These are phyloP conservation scores for Acanthamoeba royreba DNA, from an alignment of 208 protist species.

Conservation along the genomic window DNA sequence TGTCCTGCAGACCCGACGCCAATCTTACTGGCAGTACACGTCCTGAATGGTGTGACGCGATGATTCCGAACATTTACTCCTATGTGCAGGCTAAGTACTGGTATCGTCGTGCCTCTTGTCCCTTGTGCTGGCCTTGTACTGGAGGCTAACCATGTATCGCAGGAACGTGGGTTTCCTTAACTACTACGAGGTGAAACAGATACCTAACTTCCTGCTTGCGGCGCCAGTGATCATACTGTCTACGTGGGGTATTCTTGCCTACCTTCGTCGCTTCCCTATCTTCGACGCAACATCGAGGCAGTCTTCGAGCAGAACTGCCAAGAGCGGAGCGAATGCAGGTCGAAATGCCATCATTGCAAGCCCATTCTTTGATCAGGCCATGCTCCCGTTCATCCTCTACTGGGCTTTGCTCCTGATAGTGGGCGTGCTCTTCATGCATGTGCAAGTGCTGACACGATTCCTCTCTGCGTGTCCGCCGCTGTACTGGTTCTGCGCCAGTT, in stretches of 20 bases:
- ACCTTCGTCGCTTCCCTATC: neutral
- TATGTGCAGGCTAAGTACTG: conserved; percentile 70
- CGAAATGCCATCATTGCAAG: no score
- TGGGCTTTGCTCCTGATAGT: conserved; percentile 7
- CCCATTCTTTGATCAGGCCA: neutral
- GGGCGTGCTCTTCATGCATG: conserved; percentile 69
- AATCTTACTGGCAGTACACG: no score
- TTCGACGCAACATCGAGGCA: neutral
- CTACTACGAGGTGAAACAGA: conserved; percentile 59
- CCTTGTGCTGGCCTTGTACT: no score
- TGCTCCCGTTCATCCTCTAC: conserved; percentile 54
- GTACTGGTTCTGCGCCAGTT: conserved; percentile 57
- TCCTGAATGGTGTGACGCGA: conserved; percentile 30
- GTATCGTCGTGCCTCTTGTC: no score
- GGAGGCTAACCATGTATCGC: no score
- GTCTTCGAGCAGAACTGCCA: no score
- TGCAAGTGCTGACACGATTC: conserved; percentile 73
- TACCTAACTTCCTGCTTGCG: conserved; percentile 71
- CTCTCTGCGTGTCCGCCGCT: conserved; percentile 54
- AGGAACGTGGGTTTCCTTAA: conserved; percentile 67
- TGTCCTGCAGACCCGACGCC: no score
- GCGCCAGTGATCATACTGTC: conserved; percentile 62
- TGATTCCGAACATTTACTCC: conserved; percentile 60
- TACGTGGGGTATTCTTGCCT: neutral
- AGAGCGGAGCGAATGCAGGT: no score